Evolutionary conservation across 441 rosid genomes (phyloP).

Genomic region (Syzygium malaccense): DNA sequence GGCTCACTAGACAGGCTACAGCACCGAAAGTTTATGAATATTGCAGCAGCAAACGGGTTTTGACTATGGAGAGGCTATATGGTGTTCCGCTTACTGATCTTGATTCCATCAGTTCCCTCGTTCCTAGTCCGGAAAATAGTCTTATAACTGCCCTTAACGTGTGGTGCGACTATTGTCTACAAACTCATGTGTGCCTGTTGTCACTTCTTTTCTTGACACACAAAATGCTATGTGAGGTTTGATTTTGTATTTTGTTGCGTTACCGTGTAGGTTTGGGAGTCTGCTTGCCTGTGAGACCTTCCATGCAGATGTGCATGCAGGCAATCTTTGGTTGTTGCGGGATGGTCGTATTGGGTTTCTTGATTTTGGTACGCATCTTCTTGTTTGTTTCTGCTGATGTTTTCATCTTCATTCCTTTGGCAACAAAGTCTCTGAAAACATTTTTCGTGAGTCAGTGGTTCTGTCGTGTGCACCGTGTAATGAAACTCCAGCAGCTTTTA

Average conservation of each 20-base stretch:
- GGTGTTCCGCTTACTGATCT: conserved; percentile 99
- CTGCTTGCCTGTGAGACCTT: conserved; percentile 92
- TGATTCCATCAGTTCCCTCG: conserved; percentile 86
- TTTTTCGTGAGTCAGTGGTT: not conserved
- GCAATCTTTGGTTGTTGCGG: conserved; percentile 89
- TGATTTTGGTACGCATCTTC: conserved; percentile 71
- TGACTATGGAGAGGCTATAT: conserved; percentile 98
- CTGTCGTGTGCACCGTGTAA: not conserved
- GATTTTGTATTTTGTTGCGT: not conserved
- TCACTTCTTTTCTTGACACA: not conserved
- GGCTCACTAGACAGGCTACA: conserved; percentile 86
- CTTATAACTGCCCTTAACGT: conserved; percentile 95
- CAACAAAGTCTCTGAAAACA: not conserved
- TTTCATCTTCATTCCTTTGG: not conserved
- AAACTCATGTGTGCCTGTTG: not conserved
- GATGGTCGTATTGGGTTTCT: conserved; percentile 99
- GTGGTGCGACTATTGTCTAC: conserved; percentile 42
- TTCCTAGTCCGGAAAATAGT: conserved; percentile 83
- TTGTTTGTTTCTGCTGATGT: not conserved
- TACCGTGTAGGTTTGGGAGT: conserved; percentile 85
- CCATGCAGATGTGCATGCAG: conserved; percentile 99
- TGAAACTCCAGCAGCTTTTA: not conserved
- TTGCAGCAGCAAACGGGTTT: conserved; percentile 77
- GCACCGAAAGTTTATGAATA: conserved; percentile 85
- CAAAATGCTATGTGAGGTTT: not conserved